These are phyloP conservation scores for Gossypium davidsonii DNA, from an alignment of 441 rosid species.

Conservation along the genomic window DNA sequence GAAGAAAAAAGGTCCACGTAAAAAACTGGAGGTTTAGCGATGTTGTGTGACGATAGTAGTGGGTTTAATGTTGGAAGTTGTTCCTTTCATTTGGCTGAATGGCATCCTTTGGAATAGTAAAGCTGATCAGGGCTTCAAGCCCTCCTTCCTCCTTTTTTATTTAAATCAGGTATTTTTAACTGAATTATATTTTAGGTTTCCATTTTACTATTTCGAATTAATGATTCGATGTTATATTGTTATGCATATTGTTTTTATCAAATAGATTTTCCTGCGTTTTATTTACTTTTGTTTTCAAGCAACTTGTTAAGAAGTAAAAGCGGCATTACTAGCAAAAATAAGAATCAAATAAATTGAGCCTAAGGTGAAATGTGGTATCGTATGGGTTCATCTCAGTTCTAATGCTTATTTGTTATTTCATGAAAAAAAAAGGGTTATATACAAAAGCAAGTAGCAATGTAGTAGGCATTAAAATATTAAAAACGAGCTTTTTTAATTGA, in stretches of 20 bases:
- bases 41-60: constrained; percentile 39
- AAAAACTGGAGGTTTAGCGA: constrained; percentile 39
- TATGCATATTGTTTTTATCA: neutral
- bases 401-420: neutral
- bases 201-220: neutral
- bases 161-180: constrained; percentile 28
- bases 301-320: neutral
- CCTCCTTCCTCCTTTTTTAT: constrained; percentile 14
- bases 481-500: neutral
- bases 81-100: constrained; percentile 71
- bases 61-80: constrained; percentile 35
- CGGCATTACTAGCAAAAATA: neutral
- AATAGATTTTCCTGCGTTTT: neutral
- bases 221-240: neutral
- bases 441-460: neutral
- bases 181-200: neutral
- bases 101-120: constrained; percentile 80
- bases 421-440: neutral
- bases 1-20: neutral
- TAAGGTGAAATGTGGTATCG: neutral
- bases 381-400: neutral
- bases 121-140: constrained; percentile 40
- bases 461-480: neutral
- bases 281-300: neutral
- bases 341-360: neutral